Evolutionary conservation across 2,329 filamentous ascomycete species (phyloP).

Genomic region (Ophiosphaerella herpotricha): DNA sequence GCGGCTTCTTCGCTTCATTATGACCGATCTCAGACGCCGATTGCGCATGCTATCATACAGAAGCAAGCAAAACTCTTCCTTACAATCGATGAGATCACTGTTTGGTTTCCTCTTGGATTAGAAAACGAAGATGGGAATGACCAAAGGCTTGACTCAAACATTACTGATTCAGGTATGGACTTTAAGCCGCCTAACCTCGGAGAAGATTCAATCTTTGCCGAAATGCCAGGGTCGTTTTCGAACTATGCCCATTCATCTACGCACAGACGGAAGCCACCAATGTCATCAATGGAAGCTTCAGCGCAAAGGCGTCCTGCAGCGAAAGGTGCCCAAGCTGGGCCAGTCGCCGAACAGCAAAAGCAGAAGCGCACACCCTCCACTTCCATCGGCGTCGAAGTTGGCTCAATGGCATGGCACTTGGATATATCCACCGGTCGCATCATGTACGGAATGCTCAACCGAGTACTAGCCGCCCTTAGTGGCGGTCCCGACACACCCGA

Average conservation of each 20-base stretch:
- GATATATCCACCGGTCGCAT: conserved; percentile 43
- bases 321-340: conserved; percentile 9
- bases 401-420: conserved; percentile 38
- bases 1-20: conserved; percentile 18
- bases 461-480: conserved; percentile 26
- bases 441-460: conserved; percentile 37
- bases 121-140: conserved; percentile 11
- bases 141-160: conserved; percentile 7
- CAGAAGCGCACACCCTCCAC: conserved; percentile 18
- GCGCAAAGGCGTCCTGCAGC: conserved; percentile 19
- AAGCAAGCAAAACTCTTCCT: conserved; percentile 40
- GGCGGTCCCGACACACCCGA: conserved; percentile 7
- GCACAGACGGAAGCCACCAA: conserved; percentile 29
- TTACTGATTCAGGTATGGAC: conserved; percentile 20
- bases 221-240: conserved; percentile 55
- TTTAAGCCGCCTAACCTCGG: conserved; percentile 38
- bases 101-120: conserved; percentile 45
- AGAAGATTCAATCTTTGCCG: conserved; percentile 45
- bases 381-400: conserved; percentile 38
- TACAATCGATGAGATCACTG: conserved; percentile 43
- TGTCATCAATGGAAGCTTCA: conserved; percentile 27
- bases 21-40: conserved; percentile 5
- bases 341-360: conserved; percentile 7
- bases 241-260: conserved; percentile 51
- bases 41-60: neutral